phyloP scores from a whole-genome alignment of 495 filamentous ascomycete genomes.

The Neurospora sp. region DNA sequence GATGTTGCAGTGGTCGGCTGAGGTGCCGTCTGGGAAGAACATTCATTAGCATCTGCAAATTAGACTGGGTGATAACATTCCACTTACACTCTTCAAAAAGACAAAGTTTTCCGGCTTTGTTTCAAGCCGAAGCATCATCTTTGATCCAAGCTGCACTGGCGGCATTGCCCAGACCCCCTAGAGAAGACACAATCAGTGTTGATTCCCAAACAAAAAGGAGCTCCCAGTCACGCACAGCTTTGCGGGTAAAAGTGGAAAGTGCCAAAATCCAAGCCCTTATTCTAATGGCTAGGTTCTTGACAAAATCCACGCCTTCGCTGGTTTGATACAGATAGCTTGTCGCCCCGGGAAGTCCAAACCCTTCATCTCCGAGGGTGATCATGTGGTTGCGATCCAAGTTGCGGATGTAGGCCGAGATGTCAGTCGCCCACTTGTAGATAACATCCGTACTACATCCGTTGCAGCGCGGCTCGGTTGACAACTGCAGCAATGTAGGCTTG shows the following conservation, averaged over 20 bases:
- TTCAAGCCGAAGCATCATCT: conserved; percentile 45
- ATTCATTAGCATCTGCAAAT: neutral
- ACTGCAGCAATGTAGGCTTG: conserved; percentile 53
- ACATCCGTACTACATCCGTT: conserved; percentile 46
- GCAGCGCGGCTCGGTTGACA: conserved; percentile 62
- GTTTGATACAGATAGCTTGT: conserved; percentile 46
- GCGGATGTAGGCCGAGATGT: conserved; percentile 50
- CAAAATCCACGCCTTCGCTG: conserved; percentile 50
- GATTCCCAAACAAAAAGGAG: neutral
- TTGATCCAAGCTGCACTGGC: conserved; percentile 46
- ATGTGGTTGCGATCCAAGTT: conserved; percentile 52
- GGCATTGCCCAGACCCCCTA: neutral
- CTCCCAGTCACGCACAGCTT: conserved; percentile 19
- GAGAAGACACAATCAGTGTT: neutral
- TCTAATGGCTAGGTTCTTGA: conserved; percentile 35
- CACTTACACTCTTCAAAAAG: conserved; percentile 48
- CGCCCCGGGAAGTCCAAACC: conserved; percentile 32
- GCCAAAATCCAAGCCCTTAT: conserved; percentile 47
- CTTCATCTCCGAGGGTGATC: conserved; percentile 59
- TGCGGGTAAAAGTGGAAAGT: conserved; percentile 55
- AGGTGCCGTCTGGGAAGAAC: conserved; percentile 32
- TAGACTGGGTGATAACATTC: neutral
- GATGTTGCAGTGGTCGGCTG: conserved; percentile 28
- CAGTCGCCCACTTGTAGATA: conserved; percentile 52
- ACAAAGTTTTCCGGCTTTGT: conserved; percentile 48